phyloP scores from a whole-genome alignment of 345 rosid species.

The Bruguiera parviflora region DNA sequence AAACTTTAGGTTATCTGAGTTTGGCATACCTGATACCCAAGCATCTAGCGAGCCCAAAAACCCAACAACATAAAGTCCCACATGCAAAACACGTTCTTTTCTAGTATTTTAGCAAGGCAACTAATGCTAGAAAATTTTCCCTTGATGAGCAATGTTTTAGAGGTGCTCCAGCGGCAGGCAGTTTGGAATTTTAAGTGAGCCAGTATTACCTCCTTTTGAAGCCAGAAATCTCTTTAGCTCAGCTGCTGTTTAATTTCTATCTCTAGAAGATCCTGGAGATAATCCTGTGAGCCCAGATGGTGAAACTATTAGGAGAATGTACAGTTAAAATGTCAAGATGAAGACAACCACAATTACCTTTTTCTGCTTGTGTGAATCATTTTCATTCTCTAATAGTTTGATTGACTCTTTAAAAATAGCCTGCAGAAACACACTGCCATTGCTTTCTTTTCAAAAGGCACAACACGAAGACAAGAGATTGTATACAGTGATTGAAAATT shows the following conservation, averaged over 20 bases:
- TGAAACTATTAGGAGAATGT: neutral
- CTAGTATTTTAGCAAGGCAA: neutral
- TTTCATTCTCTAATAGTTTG: slow-evolving; percentile 29
- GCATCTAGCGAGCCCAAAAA: neutral
- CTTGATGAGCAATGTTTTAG: neutral
- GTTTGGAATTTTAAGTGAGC: neutral
- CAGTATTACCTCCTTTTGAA: slow-evolving; percentile 36
- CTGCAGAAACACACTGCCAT: neutral
- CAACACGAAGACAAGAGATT: no score
- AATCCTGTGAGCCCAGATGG: slow-evolving; percentile 17
- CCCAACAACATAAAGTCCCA: neutral
- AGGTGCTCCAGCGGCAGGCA: no score
- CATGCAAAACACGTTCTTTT: neutral
- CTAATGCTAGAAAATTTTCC: neutral
- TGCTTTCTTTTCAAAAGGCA: no score
- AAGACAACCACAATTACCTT: neutral
- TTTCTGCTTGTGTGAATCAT: slow-evolving; percentile 18
- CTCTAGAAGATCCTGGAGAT: slow-evolving; percentile 37
- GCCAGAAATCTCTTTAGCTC: slow-evolving; percentile 36
- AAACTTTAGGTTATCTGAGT: slow-evolving; percentile 4
- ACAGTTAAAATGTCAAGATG: slow-evolving; percentile 1
- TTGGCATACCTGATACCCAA: neutral
- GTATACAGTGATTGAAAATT: no score
- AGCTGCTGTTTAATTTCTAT: slow-evolving; percentile 28
- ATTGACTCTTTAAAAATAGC: slow-evolving; percentile 25